Conservation (phyloP, 352 stramenopile species). For the Pythium sukuiense region DNA sequence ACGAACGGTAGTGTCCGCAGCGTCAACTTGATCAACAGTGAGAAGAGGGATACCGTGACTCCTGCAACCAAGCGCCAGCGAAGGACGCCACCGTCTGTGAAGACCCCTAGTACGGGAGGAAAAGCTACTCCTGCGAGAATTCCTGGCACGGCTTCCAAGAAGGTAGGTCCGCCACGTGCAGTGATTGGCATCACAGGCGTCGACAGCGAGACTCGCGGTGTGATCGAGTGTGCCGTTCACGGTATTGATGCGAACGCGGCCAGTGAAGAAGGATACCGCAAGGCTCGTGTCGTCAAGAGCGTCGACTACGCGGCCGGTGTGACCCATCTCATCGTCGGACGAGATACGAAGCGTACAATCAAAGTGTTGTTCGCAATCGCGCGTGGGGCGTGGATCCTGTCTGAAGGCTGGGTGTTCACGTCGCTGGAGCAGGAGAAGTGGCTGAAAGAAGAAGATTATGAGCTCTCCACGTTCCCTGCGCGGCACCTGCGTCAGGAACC, state of each 20-base stretch:
- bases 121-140: not conserved
- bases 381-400: conserved; percentile 78
- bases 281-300: conserved; percentile 78
- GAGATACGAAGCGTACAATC: conserved; percentile 72
- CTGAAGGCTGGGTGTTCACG: conserved; percentile 75
- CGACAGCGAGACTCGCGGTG: conserved; percentile 47
- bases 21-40: conserved; percentile 14
- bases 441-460: conserved; percentile 67
- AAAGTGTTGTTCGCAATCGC: conserved; percentile 86
- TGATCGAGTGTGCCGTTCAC: conserved; percentile 77
- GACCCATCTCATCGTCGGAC: conserved; percentile 75
- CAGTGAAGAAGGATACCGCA: conserved; percentile 46
- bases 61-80: conserved; percentile 20
- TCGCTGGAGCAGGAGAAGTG: conserved; percentile 75
- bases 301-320: conserved; percentile 67
- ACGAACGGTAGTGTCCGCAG: conserved; percentile 11
- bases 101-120: conserved; percentile 10
- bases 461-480: conserved; percentile 54
- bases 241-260: conserved; percentile 70
- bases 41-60: conserved; percentile 9
- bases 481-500: conserved; percentile 44
- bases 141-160: conserved; percentile 11
- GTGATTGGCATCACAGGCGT: conserved; percentile 81
- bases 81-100: conserved; percentile 2
- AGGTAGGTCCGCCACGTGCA: conserved; percentile 28